phyloP scores from a whole-genome alignment of 176 grass and related monocot species.

The Carex parvula region DNA sequence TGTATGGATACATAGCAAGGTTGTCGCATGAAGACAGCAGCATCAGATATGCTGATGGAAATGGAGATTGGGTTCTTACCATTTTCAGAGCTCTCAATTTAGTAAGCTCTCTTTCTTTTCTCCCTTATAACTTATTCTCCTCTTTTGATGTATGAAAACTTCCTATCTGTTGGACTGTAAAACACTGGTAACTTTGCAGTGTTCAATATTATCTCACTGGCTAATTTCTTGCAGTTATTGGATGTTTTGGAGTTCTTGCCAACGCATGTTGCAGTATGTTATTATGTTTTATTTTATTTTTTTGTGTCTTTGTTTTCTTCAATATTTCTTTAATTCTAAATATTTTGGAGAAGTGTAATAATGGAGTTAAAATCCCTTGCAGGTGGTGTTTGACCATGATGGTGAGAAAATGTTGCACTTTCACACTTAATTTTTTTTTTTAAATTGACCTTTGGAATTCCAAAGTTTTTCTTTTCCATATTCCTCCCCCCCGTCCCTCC shows the following conservation, averaged over 20 bases:
- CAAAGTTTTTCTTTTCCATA: background rate
- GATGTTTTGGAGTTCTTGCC: conserved; percentile 91
- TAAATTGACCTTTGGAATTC: conserved; percentile 16
- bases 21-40: conserved; percentile 55
- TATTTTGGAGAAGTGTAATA: conserved; percentile 23
- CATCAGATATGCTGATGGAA: conserved; percentile 90
- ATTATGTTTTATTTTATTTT: conserved; percentile 1
- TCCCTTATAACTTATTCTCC: conserved; percentile 20
- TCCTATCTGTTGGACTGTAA: conserved; percentile 1
- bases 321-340: conserved; percentile 22
- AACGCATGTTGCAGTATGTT: conserved; percentile 91
- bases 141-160: background rate
- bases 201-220: conserved; percentile 20
- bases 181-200: conserved; percentile 16
- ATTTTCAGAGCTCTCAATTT: conserved; percentile 91
- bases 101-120: conserved; percentile 41
- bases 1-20: conserved; percentile 54
- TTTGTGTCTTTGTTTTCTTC: conserved; percentile 26
- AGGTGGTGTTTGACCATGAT: conserved; percentile 98
- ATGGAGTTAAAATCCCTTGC: conserved; percentile 38
- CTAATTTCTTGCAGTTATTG: conserved; percentile 61
- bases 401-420: conserved; percentile 50
- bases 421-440: conserved; percentile 20
- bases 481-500: too few species aligned
- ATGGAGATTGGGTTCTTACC: conserved; percentile 98